These are phyloP conservation scores for Neocucurbitaria cava DNA, from an alignment of 2,329 filamentous ascomycete species.

Conservation along the genomic window DNA sequence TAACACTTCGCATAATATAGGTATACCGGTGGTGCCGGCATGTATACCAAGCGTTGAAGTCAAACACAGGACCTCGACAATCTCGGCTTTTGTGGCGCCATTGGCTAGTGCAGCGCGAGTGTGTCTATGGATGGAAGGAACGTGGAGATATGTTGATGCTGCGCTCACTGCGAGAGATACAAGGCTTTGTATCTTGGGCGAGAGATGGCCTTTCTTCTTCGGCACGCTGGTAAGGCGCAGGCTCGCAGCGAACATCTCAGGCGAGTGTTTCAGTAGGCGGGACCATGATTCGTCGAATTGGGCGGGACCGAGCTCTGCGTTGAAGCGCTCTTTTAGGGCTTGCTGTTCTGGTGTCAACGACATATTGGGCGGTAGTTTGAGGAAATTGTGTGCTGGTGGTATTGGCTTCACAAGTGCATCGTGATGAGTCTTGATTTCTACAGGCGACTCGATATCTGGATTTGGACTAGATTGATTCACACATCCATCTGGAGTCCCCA, in stretches of 20 bases:
- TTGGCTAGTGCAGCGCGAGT: conserved; percentile 48
- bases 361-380: conserved; percentile 17
- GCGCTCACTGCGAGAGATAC: conserved; percentile 54
- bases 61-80: conserved; percentile 57
- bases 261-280: conserved; percentile 33
- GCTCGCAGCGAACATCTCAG: conserved; percentile 40
- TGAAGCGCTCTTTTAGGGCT: conserved; percentile 30
- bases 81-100: conserved; percentile 52
- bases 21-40: conserved; percentile 56
- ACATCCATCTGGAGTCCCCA: background rate
- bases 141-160: conserved; percentile 55
- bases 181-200: conserved; percentile 52
- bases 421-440: background rate
- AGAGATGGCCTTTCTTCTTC: conserved; percentile 43
- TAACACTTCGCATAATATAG: conserved; percentile 56
- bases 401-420: background rate
- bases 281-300: conserved; percentile 38
- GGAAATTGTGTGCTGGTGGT: conserved; percentile 10
- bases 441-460: background rate
- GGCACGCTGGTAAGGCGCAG: conserved; percentile 37
- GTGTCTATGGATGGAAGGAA: conserved; percentile 52
- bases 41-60: conserved; percentile 56
- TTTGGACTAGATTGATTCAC: background rate
- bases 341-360: conserved; percentile 29
- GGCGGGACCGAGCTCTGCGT: conserved; percentile 27